A percentile compares a stretch with the other conserved stretches of the same genome.
Evolutionary conservation across 2,329 filamentous ascomycete species (phyloP).

Genomic region (Dissoconium aciculare): DNA sequence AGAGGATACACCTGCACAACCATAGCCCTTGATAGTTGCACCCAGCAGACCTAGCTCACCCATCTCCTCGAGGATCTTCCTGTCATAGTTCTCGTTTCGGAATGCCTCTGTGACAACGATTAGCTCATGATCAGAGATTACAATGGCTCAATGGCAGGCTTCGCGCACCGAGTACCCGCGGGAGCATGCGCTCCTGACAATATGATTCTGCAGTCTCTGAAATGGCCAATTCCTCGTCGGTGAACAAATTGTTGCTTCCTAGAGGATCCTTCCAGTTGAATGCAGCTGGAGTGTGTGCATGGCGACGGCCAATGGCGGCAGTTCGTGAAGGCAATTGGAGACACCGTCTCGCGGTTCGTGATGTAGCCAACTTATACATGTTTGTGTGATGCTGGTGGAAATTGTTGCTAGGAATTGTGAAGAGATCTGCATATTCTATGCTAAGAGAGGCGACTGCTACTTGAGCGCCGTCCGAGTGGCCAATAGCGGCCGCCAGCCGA

Average conservation of each 20-base stretch:
- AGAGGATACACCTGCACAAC: slow-evolving; percentile 72
- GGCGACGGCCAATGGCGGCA: slow-evolving; percentile 26
- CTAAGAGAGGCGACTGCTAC: too few relatives aligned
- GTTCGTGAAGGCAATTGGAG: too few relatives aligned
- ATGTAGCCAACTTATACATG: slow-evolving; percentile 33
- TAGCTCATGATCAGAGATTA: slow-evolving; percentile 4
- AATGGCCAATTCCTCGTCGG: slow-evolving; percentile 82
- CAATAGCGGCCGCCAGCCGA: too few relatives aligned
- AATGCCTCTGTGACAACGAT: slow-evolving; percentile 50
- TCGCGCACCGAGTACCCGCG: slow-evolving; percentile 61
- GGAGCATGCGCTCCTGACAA: slow-evolving; percentile 77
- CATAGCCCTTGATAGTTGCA: slow-evolving; percentile 74
- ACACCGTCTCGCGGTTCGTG: slow-evolving; percentile 27
- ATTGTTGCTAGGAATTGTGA: too few relatives aligned
- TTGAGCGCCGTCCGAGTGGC: too few relatives aligned
- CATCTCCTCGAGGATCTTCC: slow-evolving; percentile 78
- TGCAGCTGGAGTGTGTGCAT: slow-evolving; percentile 28
- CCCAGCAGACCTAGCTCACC: slow-evolving; percentile 80
- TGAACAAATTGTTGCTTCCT: slow-evolving; percentile 56
- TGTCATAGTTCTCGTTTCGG: slow-evolving; percentile 73
- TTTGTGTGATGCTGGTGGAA: too few relatives aligned
- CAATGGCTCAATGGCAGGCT: slow-evolving; percentile 1
- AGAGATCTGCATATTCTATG: too few relatives aligned
- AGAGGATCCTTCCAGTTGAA: slow-evolving; percentile 95
- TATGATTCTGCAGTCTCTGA: slow-evolving; percentile 83